Conservation (phyloP, 2,329 filamentous ascomycete genomes). For the Elsinoe fawcettii region DNA sequence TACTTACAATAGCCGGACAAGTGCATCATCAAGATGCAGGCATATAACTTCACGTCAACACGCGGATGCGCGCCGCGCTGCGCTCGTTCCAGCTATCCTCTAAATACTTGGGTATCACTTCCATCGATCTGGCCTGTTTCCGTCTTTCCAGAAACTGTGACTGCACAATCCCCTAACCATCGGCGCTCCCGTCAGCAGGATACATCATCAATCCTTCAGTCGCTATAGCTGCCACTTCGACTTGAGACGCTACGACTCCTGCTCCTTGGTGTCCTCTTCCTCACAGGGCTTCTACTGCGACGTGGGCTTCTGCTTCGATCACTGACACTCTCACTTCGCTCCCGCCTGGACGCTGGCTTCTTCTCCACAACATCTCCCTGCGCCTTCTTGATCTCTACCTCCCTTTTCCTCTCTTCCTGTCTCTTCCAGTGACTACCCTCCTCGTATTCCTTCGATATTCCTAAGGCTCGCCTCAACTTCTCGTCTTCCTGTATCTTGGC, state of each 20-base stretch:
- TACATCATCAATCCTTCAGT: background rate
- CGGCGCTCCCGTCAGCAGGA: too few species aligned
- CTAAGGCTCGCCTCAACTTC: slow-evolving; percentile 73
- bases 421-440: slow-evolving; percentile 80
- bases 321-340: slow-evolving; percentile 2
- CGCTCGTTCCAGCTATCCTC: too few species aligned
- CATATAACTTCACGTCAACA: too few species aligned
- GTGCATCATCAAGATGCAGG: too few species aligned
- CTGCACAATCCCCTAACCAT: too few species aligned
- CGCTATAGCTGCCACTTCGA: slow-evolving; percentile 11
- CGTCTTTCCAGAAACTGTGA: too few species aligned
- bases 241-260: slow-evolving; percentile 3
- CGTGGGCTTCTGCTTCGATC: slow-evolving; percentile 11
- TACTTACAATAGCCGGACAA: too few species aligned
- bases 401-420: slow-evolving; percentile 59
- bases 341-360: background rate
- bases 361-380: background rate
- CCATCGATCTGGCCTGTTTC: too few species aligned
- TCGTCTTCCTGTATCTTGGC: slow-evolving; percentile 97
- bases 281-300: slow-evolving; percentile 6
- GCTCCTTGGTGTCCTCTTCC: slow-evolving; percentile 7
- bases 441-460: slow-evolving; percentile 77
- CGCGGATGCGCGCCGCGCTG: too few species aligned
- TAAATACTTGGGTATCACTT: too few species aligned
- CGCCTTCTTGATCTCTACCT: slow-evolving; percentile 9